A percentile compares a stretch with the other conserved stretches of the same genome.
phyloP scores from a whole-genome alignment of 1,284 basidiomycete species.

The Austropuccinia psidii region DNA sequence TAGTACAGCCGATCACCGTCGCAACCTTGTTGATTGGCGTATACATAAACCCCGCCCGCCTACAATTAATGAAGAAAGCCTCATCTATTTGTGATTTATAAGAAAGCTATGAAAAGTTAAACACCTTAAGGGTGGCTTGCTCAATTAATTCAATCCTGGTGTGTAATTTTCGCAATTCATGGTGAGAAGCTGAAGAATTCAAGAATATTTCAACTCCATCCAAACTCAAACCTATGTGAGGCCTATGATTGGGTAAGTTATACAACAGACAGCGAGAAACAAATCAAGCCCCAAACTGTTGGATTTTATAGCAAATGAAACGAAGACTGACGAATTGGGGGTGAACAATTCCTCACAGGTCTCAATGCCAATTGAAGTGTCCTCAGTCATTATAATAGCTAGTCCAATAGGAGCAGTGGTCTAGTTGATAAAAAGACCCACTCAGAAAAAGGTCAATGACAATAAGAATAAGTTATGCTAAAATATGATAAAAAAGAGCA shows the following conservation, averaged over 20 bases:
- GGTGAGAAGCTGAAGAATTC: slow-evolving; percentile 34
- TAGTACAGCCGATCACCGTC: slow-evolving; percentile 36
- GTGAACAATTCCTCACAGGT: slow-evolving; percentile 36
- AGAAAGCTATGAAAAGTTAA: neutral
- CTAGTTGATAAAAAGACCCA: neutral
- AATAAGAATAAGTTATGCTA: too few species aligned
- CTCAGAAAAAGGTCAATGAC: too few species aligned
- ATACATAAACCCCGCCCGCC: slow-evolving; percentile 33
- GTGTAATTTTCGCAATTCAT: slow-evolving; percentile 34
- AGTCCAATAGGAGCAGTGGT: slow-evolving; percentile 30
- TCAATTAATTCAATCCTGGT: slow-evolving; percentile 31
- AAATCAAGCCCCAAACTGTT: too few species aligned
- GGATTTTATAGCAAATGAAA: too few species aligned
- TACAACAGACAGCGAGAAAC: too few species aligned
- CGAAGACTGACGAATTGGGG: slow-evolving; percentile 22
- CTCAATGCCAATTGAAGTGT: slow-evolving; percentile 33
- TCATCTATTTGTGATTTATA: neutral
- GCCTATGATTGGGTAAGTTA: slow-evolving; percentile 2
- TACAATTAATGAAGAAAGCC: neutral
- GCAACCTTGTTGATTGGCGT: slow-evolving; percentile 36
- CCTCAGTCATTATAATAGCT: slow-evolving; percentile 30
- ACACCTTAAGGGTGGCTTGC: slow-evolving; percentile 27
- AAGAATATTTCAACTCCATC: slow-evolving; percentile 34
- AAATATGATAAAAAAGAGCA: too few species aligned
- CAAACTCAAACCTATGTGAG: slow-evolving; percentile 31